phyloP scores from a whole-genome alignment of 2,329 filamentous ascomycete species.

The Cercospora sojina region DNA sequence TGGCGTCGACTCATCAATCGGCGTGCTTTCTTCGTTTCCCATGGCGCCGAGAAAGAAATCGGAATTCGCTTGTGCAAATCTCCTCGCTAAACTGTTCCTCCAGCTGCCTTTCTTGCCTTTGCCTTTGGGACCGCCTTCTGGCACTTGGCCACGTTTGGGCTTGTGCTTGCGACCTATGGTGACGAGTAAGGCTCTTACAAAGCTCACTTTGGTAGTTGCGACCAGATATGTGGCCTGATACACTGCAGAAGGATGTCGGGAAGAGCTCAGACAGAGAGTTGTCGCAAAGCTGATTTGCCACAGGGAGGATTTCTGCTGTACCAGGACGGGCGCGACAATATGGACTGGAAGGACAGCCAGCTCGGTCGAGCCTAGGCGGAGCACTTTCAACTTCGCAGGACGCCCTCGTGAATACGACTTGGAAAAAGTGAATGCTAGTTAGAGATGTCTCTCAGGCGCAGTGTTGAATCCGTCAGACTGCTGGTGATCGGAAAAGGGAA shows the following conservation, averaged over 20 bases:
- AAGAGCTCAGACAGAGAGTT: not conserved
- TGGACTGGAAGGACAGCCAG: conserved; percentile 9
- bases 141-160: conserved; percentile 42
- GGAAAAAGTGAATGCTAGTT: not conserved
- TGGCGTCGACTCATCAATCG: conserved; percentile 62
- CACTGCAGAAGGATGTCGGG: not conserved
- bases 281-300: conserved; percentile 15
- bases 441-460: not conserved
- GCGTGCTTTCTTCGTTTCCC: conserved; percentile 78
- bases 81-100: conserved; percentile 21
- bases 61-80: conserved; percentile 9
- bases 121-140: conserved; percentile 29
- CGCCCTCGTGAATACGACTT: not conserved
- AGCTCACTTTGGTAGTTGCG: conserved; percentile 17
- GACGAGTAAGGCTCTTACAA: conserved; percentile 27
- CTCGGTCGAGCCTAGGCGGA: not conserved
- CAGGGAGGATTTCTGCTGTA: conserved; percentile 12
- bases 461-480: not conserved
- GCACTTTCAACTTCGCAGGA: not conserved
- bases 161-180: conserved; percentile 55
- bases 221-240: not conserved
- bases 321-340: not conserved
- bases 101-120: conserved; percentile 30
- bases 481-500: not conserved
- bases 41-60: conserved; percentile 55